Conservation (phyloP, 495 filamentous ascomycete genomes). For the Lepraria neglecta region DNA sequence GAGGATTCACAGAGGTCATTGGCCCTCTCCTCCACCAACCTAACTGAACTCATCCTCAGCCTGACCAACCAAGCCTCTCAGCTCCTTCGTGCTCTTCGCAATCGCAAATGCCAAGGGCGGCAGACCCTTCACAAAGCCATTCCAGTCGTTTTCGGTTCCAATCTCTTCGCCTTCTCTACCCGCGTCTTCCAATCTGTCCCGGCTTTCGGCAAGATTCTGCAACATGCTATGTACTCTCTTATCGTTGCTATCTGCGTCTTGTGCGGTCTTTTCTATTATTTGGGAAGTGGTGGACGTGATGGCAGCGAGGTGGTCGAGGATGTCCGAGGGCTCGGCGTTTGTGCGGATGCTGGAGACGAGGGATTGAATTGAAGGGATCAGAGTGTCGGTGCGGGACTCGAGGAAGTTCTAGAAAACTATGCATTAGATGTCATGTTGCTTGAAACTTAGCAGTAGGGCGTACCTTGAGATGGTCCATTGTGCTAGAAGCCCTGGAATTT, state of each 20-base stretch:
- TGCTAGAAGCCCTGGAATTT: constrained; percentile 8
- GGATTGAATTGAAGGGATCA: constrained; percentile 76
- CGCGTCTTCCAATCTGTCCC: constrained; percentile 59
- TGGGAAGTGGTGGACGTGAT: constrained; percentile 46
- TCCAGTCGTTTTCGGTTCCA: constrained; percentile 47
- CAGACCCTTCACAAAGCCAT: constrained; percentile 61
- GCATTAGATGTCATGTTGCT: background rate
- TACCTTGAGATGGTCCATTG: constrained; percentile 22
- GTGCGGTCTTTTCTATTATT: constrained; percentile 22
- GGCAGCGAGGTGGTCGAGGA: constrained; percentile 62
- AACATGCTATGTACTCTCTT: constrained; percentile 52
- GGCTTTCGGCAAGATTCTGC: constrained; percentile 57
- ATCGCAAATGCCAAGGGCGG: constrained; percentile 85
- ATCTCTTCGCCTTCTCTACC: constrained; percentile 57
- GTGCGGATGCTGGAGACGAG: constrained; percentile 73
- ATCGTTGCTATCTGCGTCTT: constrained; percentile 31
- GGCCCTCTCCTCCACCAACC: background rate
- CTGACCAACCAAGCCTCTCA: constrained; percentile 44
- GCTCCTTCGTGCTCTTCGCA: constrained; percentile 73
- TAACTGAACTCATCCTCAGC: constrained; percentile 36
- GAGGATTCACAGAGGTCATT: background rate
- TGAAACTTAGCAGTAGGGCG: background rate
- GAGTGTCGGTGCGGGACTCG: constrained; percentile 72
- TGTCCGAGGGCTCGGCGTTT: constrained; percentile 56
- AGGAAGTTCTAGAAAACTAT: constrained; percentile 56